Conservation (phyloP, 805 yeast genomes). For the Yamadazyma phyllophila region DNA sequence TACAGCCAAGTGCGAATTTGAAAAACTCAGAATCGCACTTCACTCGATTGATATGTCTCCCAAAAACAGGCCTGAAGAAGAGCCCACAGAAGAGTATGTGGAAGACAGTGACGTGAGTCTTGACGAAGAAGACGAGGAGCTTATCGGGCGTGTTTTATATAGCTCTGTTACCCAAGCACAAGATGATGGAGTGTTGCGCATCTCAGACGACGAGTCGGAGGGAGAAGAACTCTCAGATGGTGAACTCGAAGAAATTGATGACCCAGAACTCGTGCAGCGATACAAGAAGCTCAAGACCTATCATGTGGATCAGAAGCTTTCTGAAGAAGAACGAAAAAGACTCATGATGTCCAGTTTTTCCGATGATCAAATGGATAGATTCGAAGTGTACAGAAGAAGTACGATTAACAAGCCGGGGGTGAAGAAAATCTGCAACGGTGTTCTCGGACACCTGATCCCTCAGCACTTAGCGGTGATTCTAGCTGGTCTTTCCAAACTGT, state of each 20-base stretch:
- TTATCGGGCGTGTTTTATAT: slow-evolving; percentile 43
- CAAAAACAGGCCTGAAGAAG: background rate
- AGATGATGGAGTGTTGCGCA: slow-evolving; percentile 17
- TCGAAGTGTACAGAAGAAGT: slow-evolving; percentile 83
- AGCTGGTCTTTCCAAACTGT: slow-evolving; percentile 84
- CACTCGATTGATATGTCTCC: background rate
- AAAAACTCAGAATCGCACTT: background rate
- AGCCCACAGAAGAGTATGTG: background rate
- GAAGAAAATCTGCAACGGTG: slow-evolving; percentile 74
- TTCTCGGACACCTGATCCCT: slow-evolving; percentile 76
- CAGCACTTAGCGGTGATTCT: slow-evolving; percentile 76
- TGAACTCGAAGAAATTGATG: slow-evolving; percentile 25
- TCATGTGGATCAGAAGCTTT: slow-evolving; percentile 23
- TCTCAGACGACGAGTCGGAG: slow-evolving; percentile 24
- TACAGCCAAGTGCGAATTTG: background rate
- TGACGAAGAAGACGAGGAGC: slow-evolving; percentile 46
- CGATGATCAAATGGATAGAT: slow-evolving; percentile 80
- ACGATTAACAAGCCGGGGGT: slow-evolving; percentile 61
- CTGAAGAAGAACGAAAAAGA: slow-evolving; percentile 56
- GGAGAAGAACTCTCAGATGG: slow-evolving; percentile 8
- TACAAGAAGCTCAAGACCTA: slow-evolving; percentile 32
- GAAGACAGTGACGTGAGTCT: slow-evolving; percentile 35
- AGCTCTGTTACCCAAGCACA: slow-evolving; percentile 15
- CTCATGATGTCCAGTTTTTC: slow-evolving; percentile 70
- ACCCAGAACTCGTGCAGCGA: slow-evolving; percentile 31